phyloP scores from a whole-genome alignment of 495 filamentous ascomycete species.

The Aspergillus taichungensis region DNA sequence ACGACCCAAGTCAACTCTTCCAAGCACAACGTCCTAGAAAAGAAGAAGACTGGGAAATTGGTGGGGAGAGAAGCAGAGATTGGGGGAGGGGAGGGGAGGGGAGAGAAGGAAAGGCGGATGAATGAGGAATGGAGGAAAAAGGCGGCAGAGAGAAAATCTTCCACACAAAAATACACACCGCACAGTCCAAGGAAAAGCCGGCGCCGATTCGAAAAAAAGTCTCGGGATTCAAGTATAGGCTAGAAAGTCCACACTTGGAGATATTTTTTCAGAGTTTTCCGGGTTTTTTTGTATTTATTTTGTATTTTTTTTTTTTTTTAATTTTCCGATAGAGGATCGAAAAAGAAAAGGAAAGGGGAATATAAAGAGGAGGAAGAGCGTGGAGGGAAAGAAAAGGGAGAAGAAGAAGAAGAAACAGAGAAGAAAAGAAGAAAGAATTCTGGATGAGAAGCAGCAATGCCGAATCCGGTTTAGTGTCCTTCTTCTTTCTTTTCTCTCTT shows the following conservation, averaged over 20 bases:
- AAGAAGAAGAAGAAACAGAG: conserved; percentile 22
- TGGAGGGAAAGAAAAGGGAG: conserved; percentile 22
- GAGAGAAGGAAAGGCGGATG: background rate
- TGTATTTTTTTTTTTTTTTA: conserved; percentile 34
- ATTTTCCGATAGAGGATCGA: conserved; percentile 23
- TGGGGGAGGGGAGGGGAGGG: too few species aligned
- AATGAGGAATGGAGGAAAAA: conserved; percentile 5
- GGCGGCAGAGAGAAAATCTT: conserved; percentile 26
- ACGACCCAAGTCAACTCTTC: too few species aligned
- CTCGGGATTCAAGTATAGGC: too few species aligned
- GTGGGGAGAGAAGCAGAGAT: too few species aligned
- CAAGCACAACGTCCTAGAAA: too few species aligned
- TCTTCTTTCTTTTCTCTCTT: conserved; percentile 6
- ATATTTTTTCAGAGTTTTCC: conserved; percentile 35
- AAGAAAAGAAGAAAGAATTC: conserved; percentile 30
- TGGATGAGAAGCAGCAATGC: conserved; percentile 11
- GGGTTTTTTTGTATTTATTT: conserved; percentile 26
- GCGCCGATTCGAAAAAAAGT: conserved; percentile 4
- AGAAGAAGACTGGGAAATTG: too few species aligned
- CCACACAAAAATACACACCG: conserved; percentile 28
- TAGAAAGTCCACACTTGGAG: too few species aligned
- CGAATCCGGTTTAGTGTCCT: conserved; percentile 5
- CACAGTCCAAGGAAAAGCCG: conserved; percentile 31
- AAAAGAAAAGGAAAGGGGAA: conserved; percentile 28
- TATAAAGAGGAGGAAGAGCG: conserved; percentile 35